Evolutionary conservation across 2,329 filamentous ascomycete species (phyloP).

Genomic region (Chaetomiaceae sp.): DNA sequence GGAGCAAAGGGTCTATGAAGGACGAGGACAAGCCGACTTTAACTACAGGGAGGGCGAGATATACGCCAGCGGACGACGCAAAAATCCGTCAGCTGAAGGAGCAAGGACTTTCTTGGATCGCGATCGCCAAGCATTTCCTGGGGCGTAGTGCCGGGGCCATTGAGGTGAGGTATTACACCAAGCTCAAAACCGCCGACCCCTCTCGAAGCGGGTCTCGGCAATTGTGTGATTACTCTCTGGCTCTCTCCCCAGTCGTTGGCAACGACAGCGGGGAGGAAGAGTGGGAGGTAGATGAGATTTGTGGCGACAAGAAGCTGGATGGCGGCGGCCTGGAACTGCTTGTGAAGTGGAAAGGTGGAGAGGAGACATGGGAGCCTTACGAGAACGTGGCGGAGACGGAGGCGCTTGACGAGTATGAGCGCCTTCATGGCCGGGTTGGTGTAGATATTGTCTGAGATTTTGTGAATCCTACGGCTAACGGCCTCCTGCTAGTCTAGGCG

Average conservation of each 20-base stretch:
- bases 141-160: slow-evolving; percentile 2
- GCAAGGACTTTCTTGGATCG: slow-evolving; percentile 7
- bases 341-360: slow-evolving; percentile 4
- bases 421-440: background rate
- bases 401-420: slow-evolving; percentile 13
- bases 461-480: too few species aligned
- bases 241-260: too few species aligned
- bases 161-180: slow-evolving; percentile 4
- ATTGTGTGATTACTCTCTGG: background rate
- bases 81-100: slow-evolving; percentile 4
- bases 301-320: background rate
- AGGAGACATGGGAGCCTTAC: slow-evolving; percentile 15
- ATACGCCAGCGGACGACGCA: background rate
- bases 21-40: background rate
- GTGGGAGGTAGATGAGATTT: slow-evolving; percentile 11
- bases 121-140: slow-evolving; percentile 10
- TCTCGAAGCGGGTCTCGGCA: background rate
- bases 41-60: background rate
- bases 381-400: slow-evolving; percentile 8
- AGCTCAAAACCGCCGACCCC: slow-evolving; percentile 2
- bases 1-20: background rate
- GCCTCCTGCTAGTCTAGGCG: too few species aligned
- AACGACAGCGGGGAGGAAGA: background rate
- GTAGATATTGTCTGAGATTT: background rate
- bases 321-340: background rate